A percentile compares a stretch with the other conserved stretches of the same genome.
phyloP scores from a whole-genome alignment of 345 rosid genomes.

The Sonneratia alba region DNA sequence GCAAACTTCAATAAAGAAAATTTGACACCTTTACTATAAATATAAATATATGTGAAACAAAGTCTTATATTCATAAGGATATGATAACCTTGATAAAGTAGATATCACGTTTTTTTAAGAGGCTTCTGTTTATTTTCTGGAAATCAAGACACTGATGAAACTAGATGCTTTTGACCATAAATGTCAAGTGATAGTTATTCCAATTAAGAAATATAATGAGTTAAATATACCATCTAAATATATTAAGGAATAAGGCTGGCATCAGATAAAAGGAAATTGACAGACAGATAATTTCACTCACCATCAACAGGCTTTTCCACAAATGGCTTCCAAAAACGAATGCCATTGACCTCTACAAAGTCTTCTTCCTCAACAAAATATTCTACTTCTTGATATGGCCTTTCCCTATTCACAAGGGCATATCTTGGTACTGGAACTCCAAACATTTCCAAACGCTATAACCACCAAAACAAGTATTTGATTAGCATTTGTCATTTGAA shows the following conservation, averaged over 20 bases:
- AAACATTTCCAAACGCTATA: slow-evolving; percentile 69
- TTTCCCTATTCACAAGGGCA: slow-evolving; percentile 82
- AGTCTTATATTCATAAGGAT: not conserved
- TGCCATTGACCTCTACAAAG: slow-evolving; percentile 86
- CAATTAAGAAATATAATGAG: not conserved
- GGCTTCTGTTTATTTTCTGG: not conserved
- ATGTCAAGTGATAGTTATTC: not conserved
- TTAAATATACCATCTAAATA: not conserved
- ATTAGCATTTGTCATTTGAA: not conserved
- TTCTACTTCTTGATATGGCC: slow-evolving; percentile 66
- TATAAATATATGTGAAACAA: too few relatives aligned
- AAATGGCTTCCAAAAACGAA: slow-evolving; percentile 96
- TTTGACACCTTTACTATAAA: not conserved
- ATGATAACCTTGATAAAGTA: not conserved
- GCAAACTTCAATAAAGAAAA: not conserved
- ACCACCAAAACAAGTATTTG: slow-evolving; percentile 12
- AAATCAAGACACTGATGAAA: not conserved
- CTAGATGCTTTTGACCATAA: not conserved
- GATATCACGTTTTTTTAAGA: not conserved
- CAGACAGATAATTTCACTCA: slow-evolving; percentile 20
- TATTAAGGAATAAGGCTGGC: not conserved
- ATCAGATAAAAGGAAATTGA: not conserved
- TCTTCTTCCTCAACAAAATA: slow-evolving; percentile 91
- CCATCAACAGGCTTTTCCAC: slow-evolving; percentile 98
- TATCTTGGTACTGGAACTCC: slow-evolving; percentile 98